Evolutionary conservation across 2,329 filamentous ascomycete genomes (phyloP), one percentile per base, ranked within the genome.

Genomic region (Ceratocystiopsis sp.): DNA sequence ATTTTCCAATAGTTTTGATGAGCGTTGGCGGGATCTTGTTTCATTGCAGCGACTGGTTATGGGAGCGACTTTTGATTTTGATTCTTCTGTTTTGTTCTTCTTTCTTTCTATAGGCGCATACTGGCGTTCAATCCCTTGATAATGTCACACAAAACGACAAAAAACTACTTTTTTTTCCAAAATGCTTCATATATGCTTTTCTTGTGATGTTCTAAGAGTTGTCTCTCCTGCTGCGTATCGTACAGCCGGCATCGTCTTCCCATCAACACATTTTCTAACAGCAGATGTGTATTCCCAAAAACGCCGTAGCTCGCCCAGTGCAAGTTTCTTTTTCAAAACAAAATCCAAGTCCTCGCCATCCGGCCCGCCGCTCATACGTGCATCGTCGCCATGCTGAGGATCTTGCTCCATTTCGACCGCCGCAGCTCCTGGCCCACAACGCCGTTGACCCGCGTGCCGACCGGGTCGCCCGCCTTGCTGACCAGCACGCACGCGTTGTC

Each of bases 401-500:
- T 96, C 75, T 96, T 98, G 55, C 86, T 93, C 91, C 91, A 98
- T 66, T 93, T 81, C 71, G 84, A 91, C 59, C 84, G 76, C 59
- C 84, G 78, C 61, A 98, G 64, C 67, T 98, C 91, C 29, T 78
- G 73, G 46, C 86, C 91, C 38, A 98, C 91, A 38, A 96, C 76
- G 51, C 87, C 85, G 62, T 85, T 93, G 67, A 95, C 75, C 59
- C 91, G 80, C 15, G 83, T 86, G 42, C 91, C 91, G 53, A 98
- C 84, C 19, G 91, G 91, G 60, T 98, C 91, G 37, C 91, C 93
- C 11, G 84, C 73, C 73, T 96, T 98, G 67, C 93, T 96, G 61
- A 98, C 82, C 52, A 98, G 68, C 38, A 98, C 91, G 59, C 91
- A 98, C 40, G 91, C 91, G 62, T 98, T 98, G 64, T 98, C 91